Base-by-base conservation (phyloP, 495 filamentous ascomycete genomes). In the Amorphotheca resinae region DNA sequence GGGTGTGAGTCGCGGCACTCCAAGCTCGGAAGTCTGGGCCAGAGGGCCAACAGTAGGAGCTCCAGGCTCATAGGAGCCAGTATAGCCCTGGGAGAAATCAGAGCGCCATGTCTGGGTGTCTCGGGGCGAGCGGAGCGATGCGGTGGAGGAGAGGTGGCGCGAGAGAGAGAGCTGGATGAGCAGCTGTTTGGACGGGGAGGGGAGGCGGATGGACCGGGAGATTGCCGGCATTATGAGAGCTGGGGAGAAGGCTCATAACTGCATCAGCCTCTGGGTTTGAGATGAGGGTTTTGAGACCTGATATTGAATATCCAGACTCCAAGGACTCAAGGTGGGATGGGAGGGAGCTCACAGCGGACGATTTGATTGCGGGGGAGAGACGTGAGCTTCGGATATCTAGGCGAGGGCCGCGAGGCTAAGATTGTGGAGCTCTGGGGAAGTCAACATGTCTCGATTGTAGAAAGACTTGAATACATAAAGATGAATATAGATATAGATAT, bases 1-100 rank as follows among this genome's bases (percentile, higher is more conserved):
- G 2, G 84, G 87, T n/a, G 87, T 93, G 45, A 93, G 69, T 35
- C 73, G 72, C 16, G 80, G 76, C 8, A 77, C 78, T 40, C 83
- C 82, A 51, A 78, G 64, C 3, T 66, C 63, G 14, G 74, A 72
- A 6, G 74, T 68, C 39, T 74, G 66, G 8, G 63, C 70, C 20
- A 80, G 51, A 3, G 76, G 76, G 0, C 76, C 76, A 1, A 64
- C 50, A 1, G 73, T 77, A n/a, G 73, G 76, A n/a, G 31, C 14
- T 11, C 42, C 46, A 4, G 86, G 69, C 51, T 93, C 85, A 69
- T 93, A 93, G 59, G 68, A 77, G 18, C 74, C 72, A 3, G 81
- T 82, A 57, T 76, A 95, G 9, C 74, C 71, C 44, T 81, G 76
- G 32, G 30, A 22, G 48, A 82, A 82, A 54, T 82, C 76, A 5